These are phyloP conservation scores for Eleusine indica DNA, from an alignment of 176 grass and related monocot species.

Conservation along the genomic window DNA sequence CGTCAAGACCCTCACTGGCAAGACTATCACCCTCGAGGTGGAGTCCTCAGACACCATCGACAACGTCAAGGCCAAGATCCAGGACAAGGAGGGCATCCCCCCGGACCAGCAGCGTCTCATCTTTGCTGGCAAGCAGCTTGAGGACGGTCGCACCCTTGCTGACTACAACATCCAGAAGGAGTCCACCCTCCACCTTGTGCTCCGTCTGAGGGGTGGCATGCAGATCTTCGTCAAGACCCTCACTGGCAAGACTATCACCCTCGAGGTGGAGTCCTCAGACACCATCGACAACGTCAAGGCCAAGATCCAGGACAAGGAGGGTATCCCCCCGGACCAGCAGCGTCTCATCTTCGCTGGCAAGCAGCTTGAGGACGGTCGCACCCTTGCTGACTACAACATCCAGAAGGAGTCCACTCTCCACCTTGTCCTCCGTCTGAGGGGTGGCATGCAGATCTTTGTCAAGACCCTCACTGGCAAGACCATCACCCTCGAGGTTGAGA, in stretches of 20 bases:
- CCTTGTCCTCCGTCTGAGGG: conserved; percentile 54
- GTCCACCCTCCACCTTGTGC: conserved; percentile 60
- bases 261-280: conserved; percentile 56
- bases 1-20: conserved; percentile 58
- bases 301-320: conserved; percentile 84
- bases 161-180: conserved; percentile 88
- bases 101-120: conserved; percentile 67
- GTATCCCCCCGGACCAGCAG: conserved; percentile 72
- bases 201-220: conserved; percentile 47
- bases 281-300: conserved; percentile 69
- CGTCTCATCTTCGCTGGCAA: conserved; percentile 54
- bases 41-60: conserved; percentile 59
- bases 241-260: conserved; percentile 63
- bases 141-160: conserved; percentile 55
- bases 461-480: conserved; percentile 83
- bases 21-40: conserved; percentile 72
- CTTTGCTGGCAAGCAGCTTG: conserved; percentile 65
- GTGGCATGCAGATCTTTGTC: conserved; percentile 79
- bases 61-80: conserved; percentile 66
- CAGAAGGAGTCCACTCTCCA: conserved; percentile 76
- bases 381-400: conserved; percentile 73
- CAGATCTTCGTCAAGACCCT: conserved; percentile 65
- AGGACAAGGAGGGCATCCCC: conserved; percentile 75
- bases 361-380: conserved; percentile 68
- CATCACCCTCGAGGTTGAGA: conserved; percentile 65